Percentiles rank a stretch among this genome's conserved stretches.
Conservation (phyloP, 495 filamentous ascomycete genomes). For the Xylaria palmicola region DNA sequence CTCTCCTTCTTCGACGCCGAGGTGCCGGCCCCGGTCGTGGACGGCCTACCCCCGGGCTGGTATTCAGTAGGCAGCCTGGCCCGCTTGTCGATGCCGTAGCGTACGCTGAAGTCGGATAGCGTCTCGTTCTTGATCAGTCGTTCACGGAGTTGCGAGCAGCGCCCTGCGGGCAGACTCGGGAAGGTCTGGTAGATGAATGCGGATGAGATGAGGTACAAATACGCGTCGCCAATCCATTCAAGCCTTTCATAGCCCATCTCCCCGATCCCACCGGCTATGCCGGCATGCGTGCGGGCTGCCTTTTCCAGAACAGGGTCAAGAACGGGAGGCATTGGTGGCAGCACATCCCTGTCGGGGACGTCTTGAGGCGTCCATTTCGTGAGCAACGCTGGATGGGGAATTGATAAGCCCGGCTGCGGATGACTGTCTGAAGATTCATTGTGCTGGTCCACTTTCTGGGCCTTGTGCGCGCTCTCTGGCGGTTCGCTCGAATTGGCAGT, state of each 20-base stretch:
- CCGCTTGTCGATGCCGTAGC: slow-evolving; percentile 66
- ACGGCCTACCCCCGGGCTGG: slow-evolving; percentile 28
- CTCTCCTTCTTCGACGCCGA: slow-evolving; percentile 49
- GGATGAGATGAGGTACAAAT: slow-evolving; percentile 67
- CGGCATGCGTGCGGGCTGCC: slow-evolving; percentile 68
- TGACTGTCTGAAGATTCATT: not conserved
- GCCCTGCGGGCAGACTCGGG: slow-evolving; percentile 55
- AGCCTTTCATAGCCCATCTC: slow-evolving; percentile 63
- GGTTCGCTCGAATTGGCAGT: not conserved
- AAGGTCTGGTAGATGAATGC: slow-evolving; percentile 65
- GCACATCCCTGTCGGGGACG: slow-evolving; percentile 30
- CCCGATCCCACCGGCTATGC: slow-evolving; percentile 32
- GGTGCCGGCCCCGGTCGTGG: slow-evolving; percentile 23
- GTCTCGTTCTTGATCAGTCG: slow-evolving; percentile 75
- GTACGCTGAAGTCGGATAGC: slow-evolving; percentile 59
- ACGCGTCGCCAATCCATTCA: slow-evolving; percentile 76
- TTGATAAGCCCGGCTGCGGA: slow-evolving; percentile 9
- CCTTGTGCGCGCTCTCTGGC: slow-evolving; percentile 17
- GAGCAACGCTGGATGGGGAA: slow-evolving; percentile 25
- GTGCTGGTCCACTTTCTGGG: slow-evolving; percentile 17
- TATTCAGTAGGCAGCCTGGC: slow-evolving; percentile 53
- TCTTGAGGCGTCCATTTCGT: slow-evolving; percentile 46
- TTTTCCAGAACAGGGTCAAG: slow-evolving; percentile 54
- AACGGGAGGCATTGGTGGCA: slow-evolving; percentile 60
- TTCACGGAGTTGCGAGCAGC: slow-evolving; percentile 65